Base-by-base conservation (phyloP, 176 grass and related monocot genomes). In the Eremochloa ophiuroides region DNA sequence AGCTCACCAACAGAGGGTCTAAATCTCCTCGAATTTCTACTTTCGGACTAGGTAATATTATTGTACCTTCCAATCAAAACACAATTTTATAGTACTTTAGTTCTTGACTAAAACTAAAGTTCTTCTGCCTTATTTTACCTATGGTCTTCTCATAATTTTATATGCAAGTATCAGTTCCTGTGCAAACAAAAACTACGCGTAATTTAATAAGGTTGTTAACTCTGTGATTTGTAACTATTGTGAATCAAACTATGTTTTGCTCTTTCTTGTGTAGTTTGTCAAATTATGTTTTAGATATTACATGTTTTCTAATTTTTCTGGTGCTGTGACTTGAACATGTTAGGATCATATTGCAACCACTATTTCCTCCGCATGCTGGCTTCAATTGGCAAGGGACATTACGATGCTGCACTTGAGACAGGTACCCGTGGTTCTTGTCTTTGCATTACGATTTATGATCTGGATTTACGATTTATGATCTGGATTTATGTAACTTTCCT, bases 281-380 rank as follows among this genome's bases (percentile, higher is more conserved):
- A 79, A 66, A 2, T 31, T 62, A 39, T 67, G 46, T 10, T 29
- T 69, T 58, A 44, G 18, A 27, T 40, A 66, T 63, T 28, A 9
- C 58, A 27, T 23, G 34, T 69, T 68, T 80, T 76, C 33, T 69
- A 83, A 71, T 41, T 85, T 64, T 27, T 47, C 18, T 62, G 80
- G 86, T 27, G 17, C 33, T 75, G 42, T 93, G 14, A 59, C 35
- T 80, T 67, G 25, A 85, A 87, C 83, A 73, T 82, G 17, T 77
- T 87, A 99, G 97, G 97, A 76, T 86, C 69, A 44, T 90, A 90
- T 87, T 99, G 93, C 85, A 99, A 99, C 77, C 88, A 96, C 81
- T 99, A 99, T 88, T 99, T 99, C 69, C 88, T 99, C 74, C 82
- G 68, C 40, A 93, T 93, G 91, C 85, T 99, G 56, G 91, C 97